These are phyloP conservation scores for Saturnispora ahearnii DNA, from an alignment of 805 yeast genomes.

Conservation along the genomic window DNA sequence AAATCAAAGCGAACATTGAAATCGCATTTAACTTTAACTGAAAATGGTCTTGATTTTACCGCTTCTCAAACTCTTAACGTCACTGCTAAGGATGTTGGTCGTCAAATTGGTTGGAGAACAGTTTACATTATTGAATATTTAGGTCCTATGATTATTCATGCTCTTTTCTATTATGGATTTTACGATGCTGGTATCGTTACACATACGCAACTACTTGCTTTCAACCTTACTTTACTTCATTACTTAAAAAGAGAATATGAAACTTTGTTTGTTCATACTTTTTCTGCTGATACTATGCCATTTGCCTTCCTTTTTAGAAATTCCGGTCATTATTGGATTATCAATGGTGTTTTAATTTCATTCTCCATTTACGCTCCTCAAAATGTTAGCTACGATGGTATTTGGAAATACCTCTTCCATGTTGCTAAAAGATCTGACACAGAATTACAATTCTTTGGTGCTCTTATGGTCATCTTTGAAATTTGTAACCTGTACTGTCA, in stretches of 20 bases:
- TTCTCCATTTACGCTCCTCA: slow-evolving; percentile 26
- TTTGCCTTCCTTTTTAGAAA: slow-evolving; percentile 78
- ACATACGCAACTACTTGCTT: slow-evolving; percentile 45
- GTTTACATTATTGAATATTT: slow-evolving; percentile 84
- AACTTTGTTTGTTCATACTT: slow-evolving; percentile 74
- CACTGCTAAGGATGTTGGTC: slow-evolving; percentile 81
- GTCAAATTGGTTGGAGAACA: slow-evolving; percentile 85
- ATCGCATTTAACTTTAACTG: slow-evolving; percentile 34
- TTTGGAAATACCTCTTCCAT: slow-evolving; percentile 32
- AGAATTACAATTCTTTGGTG: slow-evolving; percentile 29
- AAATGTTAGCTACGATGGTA: slow-evolving; percentile 12
- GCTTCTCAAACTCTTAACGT: slow-evolving; percentile 34
- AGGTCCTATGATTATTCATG: slow-evolving; percentile 82
- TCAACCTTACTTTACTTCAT: slow-evolving; percentile 56
- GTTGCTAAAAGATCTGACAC: slow-evolving; percentile 33
- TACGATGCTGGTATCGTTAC: slow-evolving; percentile 35
- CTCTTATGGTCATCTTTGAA: slow-evolving; percentile 52
- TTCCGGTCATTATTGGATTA: slow-evolving; percentile 86
- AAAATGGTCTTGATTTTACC: slow-evolving; percentile 33
- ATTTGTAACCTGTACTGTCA: slow-evolving; percentile 68
- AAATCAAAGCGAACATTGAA: slow-evolving; percentile 37
- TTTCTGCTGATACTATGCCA: slow-evolving; percentile 92
- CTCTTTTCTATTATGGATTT: slow-evolving; percentile 45
- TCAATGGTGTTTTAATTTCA: slow-evolving; percentile 54
- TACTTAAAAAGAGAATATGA: slow-evolving; percentile 84